These are phyloP conservation scores for Trypanosoma theileri DNA, from an alignment of 208 protist species.

Conservation along the genomic window DNA sequence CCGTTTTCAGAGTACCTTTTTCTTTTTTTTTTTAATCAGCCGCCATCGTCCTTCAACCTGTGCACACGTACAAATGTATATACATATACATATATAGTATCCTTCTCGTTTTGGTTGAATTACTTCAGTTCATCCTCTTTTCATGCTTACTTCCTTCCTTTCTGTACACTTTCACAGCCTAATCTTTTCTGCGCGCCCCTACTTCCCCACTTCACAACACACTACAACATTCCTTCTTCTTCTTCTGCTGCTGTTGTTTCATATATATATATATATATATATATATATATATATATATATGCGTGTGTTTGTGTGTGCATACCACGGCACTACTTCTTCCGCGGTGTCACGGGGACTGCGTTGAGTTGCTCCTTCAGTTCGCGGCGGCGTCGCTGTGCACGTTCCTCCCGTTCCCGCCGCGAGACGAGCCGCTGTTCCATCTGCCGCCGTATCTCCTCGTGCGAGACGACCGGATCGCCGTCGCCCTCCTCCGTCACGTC, in stretches of 20 bases:
- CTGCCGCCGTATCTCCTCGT: slow-evolving; percentile 79
- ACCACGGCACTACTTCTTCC: slow-evolving; percentile 10
- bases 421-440: slow-evolving; percentile 74
- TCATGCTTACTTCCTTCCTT: not conserved
- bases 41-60: too few relatives aligned
- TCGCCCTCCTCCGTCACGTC: slow-evolving; percentile 44
- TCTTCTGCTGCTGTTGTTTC: too few relatives aligned
- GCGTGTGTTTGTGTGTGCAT: too few relatives aligned
- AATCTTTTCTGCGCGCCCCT: too few relatives aligned
- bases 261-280: too few relatives aligned
- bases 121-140: not conserved
- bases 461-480: slow-evolving; percentile 79
- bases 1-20: too few relatives aligned
- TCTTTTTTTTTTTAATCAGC: too few relatives aligned
- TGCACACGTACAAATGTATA: too few relatives aligned
- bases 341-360: slow-evolving; percentile 1
- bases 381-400: slow-evolving; percentile 59
- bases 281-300: too few relatives aligned
- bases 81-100: slow-evolving; percentile 3
- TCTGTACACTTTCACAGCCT: not conserved
- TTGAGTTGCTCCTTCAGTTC: slow-evolving; percentile 36
- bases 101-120: not conserved
- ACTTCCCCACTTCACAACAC: too few relatives aligned
- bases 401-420: slow-evolving; percentile 83
- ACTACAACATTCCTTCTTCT: too few relatives aligned